Evolutionary conservation across 129 eudicot species (phyloP), one percentile per base, ranked within the genome.

Genomic region (Ambrosia artemisiifolia): DNA sequence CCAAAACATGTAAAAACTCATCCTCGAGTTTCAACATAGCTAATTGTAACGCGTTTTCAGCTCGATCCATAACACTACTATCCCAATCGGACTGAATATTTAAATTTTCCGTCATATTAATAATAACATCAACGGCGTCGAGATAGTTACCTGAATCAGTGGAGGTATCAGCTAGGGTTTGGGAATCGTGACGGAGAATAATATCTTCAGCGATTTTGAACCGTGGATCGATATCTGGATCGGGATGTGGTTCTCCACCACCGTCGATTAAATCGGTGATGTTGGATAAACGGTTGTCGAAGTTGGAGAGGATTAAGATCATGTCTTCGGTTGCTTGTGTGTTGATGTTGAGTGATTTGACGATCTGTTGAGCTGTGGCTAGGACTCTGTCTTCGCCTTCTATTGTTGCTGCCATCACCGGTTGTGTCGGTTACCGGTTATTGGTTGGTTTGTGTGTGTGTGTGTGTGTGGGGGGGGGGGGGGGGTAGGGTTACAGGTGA

Each of bases 281-380:
- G 20, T 83, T 80, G 4, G 98, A 89, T 46, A 92, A 79, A 4
- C 98, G 96, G 60, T 89, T 92, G 65, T 92, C 98, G 70, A 89
- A 89, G 65, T 84, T 76, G 1, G 96, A 89, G 60, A 92, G 75
- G 34, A 92, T 89, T 42, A 84, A 12, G 28, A 92, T 53, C 98
- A 92, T 92, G 38, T 92, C 98, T 28, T 89, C 95, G 7, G 95
- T 75, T 7, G 84, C 88, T 51, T 87, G 80, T 16, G 79, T 83
- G 11, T 88, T 83, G 24, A 85, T 69, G 79, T 85, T 82, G 18
- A 92, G 88, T 34, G 85, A 76, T 76, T 89, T 85, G 2, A 92
- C 96, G 79, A 92, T 92, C 44, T 85, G 91, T 35, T 92, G 96
- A 48, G 96, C 98, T 12, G 96, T 82, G 3, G 98, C 98, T 34